phyloP scores from a whole-genome alignment of 2,329 filamentous ascomycete species.

The Sporothrix protearum region DNA sequence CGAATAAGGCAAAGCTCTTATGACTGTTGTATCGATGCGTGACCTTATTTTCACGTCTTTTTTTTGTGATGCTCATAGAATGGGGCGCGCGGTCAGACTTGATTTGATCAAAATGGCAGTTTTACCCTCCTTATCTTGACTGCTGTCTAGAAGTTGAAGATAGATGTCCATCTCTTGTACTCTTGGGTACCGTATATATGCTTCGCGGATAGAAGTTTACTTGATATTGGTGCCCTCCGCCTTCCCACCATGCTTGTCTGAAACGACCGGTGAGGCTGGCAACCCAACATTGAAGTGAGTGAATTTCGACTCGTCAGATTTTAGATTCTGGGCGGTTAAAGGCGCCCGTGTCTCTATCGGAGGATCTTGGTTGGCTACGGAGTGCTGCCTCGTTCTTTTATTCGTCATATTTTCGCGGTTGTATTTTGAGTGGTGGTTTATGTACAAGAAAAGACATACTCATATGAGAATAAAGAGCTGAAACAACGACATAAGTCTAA shows the following conservation, averaged over 20 bases:
- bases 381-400: neutral
- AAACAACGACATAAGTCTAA: too few species aligned
- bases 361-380: too few species aligned
- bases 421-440: neutral
- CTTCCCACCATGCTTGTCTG: neutral
- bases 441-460: neutral
- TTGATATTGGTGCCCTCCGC: neutral
- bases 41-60: neutral
- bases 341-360: neutral
- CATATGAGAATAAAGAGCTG: too few species aligned
- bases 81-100: neutral
- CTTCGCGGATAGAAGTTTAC: neutral
- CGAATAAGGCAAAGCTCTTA: neutral
- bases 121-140: neutral
- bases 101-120: neutral
- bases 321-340: neutral
- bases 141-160: neutral
- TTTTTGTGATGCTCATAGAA: neutral
- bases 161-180: neutral
- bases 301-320: neutral
- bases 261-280: conserved; percentile 9
- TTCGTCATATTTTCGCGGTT: neutral
- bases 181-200: neutral
- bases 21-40: neutral
- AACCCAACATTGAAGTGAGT: neutral